A percentile compares a stretch with the other conserved stretches of the same genome.
phyloP scores from a whole-genome alignment of 2,329 filamentous ascomycete species.

The Pseudopithomyces chartarum region DNA sequence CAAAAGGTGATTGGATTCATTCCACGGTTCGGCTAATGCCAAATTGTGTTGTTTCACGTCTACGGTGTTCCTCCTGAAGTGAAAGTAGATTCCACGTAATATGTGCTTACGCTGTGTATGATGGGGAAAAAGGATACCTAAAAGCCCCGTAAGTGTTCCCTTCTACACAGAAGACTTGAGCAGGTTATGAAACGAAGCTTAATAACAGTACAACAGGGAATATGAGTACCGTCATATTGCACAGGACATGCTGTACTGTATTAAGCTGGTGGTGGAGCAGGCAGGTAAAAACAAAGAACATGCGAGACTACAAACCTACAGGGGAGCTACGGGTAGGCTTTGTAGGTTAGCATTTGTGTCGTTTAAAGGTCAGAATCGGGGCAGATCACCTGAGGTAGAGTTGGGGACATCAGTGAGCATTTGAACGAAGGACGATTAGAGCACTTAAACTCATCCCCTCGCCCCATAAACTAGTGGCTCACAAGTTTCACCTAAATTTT shows the following conservation, averaged over 20 bases:
- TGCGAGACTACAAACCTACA: not conserved
- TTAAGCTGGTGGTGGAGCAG: not conserved
- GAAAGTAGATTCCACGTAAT: too few relatives aligned
- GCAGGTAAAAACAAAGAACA: not conserved
- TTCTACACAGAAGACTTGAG: not conserved
- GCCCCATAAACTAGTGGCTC: too few relatives aligned
- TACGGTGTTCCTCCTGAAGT: too few relatives aligned
- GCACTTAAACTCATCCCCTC: too few relatives aligned
- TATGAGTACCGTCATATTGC: not conserved
- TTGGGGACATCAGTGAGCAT: not conserved
- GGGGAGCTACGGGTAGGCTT: not conserved
- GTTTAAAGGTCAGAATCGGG: not conserved
- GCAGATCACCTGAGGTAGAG: not conserved
- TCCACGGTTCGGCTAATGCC: too few relatives aligned
- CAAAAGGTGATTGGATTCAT: too few relatives aligned
- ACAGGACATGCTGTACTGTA: not conserved
- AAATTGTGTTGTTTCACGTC: too few relatives aligned
- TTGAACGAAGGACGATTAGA: not conserved
- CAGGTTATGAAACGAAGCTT: not conserved
- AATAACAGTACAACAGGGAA: not conserved
- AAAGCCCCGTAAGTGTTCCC: not conserved
- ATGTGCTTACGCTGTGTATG: too few relatives aligned
- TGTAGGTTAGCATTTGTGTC: not conserved
- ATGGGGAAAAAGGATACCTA: not conserved
- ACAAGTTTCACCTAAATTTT: too few relatives aligned